Evolutionary conservation across 768 basidiomycete genomes (phyloP).

Genomic region (Suillus plorans): DNA sequence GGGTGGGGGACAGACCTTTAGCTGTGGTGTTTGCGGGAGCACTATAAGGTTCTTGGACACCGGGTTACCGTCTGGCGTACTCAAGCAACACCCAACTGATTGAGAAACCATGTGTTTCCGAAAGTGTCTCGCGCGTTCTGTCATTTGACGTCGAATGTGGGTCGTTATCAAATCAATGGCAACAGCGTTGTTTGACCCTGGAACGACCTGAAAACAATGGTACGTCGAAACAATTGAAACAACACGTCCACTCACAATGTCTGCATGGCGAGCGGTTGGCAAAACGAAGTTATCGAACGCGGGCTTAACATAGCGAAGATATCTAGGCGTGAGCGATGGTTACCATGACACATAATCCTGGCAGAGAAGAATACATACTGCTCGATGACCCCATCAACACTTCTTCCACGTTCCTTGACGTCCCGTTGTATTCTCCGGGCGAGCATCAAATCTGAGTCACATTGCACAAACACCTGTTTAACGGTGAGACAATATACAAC

Average conservation of each 20-base stretch:
- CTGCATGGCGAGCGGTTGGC: conserved; percentile 83
- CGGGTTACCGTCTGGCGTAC: conserved; percentile 34
- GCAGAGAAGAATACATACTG: conserved; percentile 51
- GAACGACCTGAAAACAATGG: conserved; percentile 74
- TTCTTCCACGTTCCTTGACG: conserved; percentile 82
- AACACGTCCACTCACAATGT: conserved; percentile 59
- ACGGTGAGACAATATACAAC: neutral
- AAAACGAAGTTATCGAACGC: conserved; percentile 92
- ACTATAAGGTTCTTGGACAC: conserved; percentile 59
- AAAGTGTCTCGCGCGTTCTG: conserved; percentile 73
- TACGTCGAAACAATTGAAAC: neutral
- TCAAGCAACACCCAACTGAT: conserved; percentile 35
- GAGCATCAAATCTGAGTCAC: conserved; percentile 96
- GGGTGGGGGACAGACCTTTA: conserved; percentile 50
- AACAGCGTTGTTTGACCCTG: conserved; percentile 83
- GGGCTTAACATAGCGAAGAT: conserved; percentile 93
- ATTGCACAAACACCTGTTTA: conserved; percentile 80
- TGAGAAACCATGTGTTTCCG: conserved; percentile 69
- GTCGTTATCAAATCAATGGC: conserved; percentile 93
- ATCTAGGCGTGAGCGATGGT: conserved; percentile 44
- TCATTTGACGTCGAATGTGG: conserved; percentile 83
- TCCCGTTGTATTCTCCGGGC: conserved; percentile 89
- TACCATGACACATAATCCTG: neutral
- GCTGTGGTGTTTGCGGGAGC: conserved; percentile 76
- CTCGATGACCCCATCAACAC: conserved; percentile 83